Evolutionary conservation across 805 yeast species (phyloP), one percentile per base, ranked within the genome.

Genomic region (Saccharomycopsis sp.): DNA sequence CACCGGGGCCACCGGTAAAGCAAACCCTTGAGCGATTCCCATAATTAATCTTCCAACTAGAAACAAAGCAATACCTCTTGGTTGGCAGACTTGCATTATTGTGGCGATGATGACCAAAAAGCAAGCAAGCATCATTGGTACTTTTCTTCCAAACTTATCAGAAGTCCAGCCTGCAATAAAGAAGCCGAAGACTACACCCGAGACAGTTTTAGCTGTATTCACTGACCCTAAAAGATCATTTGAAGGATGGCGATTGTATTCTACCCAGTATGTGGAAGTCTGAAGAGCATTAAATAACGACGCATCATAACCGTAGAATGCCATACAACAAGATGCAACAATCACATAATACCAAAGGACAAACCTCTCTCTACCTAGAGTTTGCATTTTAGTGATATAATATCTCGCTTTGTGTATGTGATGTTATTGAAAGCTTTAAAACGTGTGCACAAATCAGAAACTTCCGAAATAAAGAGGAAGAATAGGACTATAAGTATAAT

Each of bases 11-110:
- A 74, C 66, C 14, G 75, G 78, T 7, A 78, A 68, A 38, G 75
- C 73, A 56, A 71, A 70, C 41, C 79, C 79, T 29, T 75, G 78
- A 20, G 75, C 78, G 58, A 75, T 66, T 56, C 79, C 79, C 23
- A 78, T 65, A 44, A 76, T 71, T 49, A 69, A 69, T 63, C 79
- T 68, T 22, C 79, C 79, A 57, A 74, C 69, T 38, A 70, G 47
- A 24, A 55, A 60, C 3, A 60, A 60, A 24, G 56, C 59, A 25
- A 60, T 47, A 25, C 59, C 59, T 24, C 58, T 29, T 19, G 64
- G 64, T 53, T 59, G 59, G 38, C 63, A 63, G 29, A 58, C 57
- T 54, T 58, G 61, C 63, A 60, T 60, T 35, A 58, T 58, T n/a
- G 63, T 60, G 34, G 61, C 63, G 20, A 58, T 53, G 20, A 60